Base-by-base conservation (phyloP, 495 filamentous ascomycete genomes). In the Hypoxylon lienhwacheense region DNA sequence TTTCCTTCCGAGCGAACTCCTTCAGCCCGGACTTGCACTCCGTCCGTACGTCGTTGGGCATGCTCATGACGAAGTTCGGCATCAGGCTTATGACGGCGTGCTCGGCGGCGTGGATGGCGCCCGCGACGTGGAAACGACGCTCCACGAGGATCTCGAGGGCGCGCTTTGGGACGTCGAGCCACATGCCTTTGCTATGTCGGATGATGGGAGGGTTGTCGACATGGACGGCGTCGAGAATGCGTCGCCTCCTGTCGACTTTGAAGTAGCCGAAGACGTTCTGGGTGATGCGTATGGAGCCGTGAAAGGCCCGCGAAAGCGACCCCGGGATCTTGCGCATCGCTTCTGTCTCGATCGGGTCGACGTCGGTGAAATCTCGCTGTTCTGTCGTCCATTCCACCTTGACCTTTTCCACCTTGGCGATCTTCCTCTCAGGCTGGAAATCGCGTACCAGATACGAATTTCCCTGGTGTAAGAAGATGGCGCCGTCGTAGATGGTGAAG, bases 401-500 rank as follows among this genome's bases (percentile, higher is more conserved):
- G n/a, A 97, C 92, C 43, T 81, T 80, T 51, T 81, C 80, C 2
- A 83, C 80, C 34, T 70, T 73, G 0, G 91, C 91, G 46, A 95
- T 82, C 54, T 81, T 82, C 44, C 79, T 78, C 25, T 92, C 87
- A 11, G 85, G 84, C 63, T 84, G 86, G 65, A 97, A 88, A 61
- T 97, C 89, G 59, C 88, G 86, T 45, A 99, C 87, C 1, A 99
- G 81, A 67, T 95, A 99, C 1, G 85, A 93, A 49, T 83, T 81
- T 45, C 93, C 93, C 75, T 97, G 91, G 68, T 97, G 95, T 4
- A 97, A 81, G 78, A 96, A 99, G 55, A 99, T 96, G 47, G 89
- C 93, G 20, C 95, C 93, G 75, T 97, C 92, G 66, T 97, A 97
- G 58, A 97, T 83, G 31, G 90, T 95, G 72, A 97, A 97, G 70